Percentiles rank a stretch among this genome's conserved stretches.
Conservation (phyloP, 345 rosid species). For the Angophora floribunda region DNA sequence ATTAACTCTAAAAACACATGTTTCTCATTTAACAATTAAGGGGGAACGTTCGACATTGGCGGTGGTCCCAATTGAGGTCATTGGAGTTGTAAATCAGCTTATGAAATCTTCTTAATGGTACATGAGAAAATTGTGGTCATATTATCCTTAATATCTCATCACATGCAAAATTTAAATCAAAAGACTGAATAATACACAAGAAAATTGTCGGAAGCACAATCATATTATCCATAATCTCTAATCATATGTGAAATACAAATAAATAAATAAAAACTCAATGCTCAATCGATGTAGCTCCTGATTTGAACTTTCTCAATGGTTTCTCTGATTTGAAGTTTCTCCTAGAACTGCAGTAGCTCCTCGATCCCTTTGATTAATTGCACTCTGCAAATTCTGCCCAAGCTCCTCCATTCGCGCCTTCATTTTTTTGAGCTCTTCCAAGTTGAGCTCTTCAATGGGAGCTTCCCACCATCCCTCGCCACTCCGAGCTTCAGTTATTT, state of each 20-base stretch:
- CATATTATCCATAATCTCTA: neutral
- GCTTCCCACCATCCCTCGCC: neutral
- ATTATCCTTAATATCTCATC: neutral
- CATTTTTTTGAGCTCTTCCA: neutral
- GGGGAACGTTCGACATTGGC: neutral
- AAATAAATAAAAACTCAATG: neutral
- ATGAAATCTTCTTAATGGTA: neutral
- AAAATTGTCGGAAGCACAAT: neutral
- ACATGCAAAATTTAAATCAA: neutral
- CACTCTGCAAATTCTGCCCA: neutral
- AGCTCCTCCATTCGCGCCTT: neutral
- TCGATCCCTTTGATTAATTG: neutral
- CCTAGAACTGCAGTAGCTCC: neutral
- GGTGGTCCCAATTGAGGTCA: neutral
- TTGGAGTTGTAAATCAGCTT: neutral
- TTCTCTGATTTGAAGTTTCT: neutral
- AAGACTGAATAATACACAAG: neutral
- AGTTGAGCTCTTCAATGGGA: neutral
- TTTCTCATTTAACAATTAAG: neutral
- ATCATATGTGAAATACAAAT: neutral
- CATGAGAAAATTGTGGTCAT: neutral
- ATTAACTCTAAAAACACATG: neutral
- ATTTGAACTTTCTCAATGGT: neutral
- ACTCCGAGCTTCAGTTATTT: neutral
- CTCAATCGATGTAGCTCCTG: neutral